Base-by-base conservation (phyloP, 768 basidiomycete genomes). In the Leccinum boreale region DNA sequence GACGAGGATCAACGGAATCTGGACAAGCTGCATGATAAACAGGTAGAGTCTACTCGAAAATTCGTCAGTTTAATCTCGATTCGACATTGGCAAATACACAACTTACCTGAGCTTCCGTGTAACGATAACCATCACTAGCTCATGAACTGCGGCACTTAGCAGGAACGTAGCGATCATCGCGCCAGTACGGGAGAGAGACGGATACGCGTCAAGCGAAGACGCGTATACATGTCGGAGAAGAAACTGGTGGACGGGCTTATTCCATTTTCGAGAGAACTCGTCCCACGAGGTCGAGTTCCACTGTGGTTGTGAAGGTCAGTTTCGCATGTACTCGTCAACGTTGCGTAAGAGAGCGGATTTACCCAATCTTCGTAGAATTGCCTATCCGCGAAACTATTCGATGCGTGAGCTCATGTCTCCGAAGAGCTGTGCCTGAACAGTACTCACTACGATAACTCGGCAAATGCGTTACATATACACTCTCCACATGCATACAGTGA, bases 201-300 rank as follows among this genome's bases (percentile, higher is more conserved):
- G 69, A 71, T 91, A 89, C 53, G 85, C 82, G 47, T 83, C 77
- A 56, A 96, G 92, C 7, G 92, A 85, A 10, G 94, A 89, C 3
- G 94, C 88, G 65, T 99, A 99, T 31, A 99, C 94, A 69, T 99
- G 97, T 11, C 93, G 86, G 17, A 98, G 81, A 39, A 99, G 83
- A 81, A 92, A 92, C n/a, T 81, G 81, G 63, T 98, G 88, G 31
- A 98, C 96, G 11, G 96, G 96, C 62, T 92, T 94, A 76, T 98
- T 98, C 96, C 97, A 98, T 76, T 96, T 95, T 46, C 97, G 86
- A 4, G 95, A 91, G 71, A 96, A 98, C 72, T 98, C 93, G 64
- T 98, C 96, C 91, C 90, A 94, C 2, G 93, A 92, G 0, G 89
- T 93, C 6, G 93, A 93, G 73, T 98, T 98, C 96, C 96, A 98